A percentile compares a stretch with the other conserved stretches of the same genome.
Evolutionary conservation across 208 protist genomes (phyloP).

Genomic region (Crithidia thermophila): DNA sequence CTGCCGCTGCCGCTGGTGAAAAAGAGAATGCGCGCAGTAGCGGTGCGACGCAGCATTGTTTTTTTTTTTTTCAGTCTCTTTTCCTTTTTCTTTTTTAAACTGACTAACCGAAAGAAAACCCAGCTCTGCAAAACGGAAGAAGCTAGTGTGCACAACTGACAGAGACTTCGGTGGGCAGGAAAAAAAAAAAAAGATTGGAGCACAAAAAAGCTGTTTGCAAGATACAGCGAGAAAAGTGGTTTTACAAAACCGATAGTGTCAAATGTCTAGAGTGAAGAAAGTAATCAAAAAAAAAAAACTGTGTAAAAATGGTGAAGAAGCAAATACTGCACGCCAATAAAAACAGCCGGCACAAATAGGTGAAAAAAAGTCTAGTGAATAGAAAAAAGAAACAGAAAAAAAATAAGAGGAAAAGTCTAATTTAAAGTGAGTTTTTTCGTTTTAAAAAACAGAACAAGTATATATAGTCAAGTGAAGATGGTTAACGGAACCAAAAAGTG

Average conservation of each 20-base stretch:
- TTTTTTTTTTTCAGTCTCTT: background rate
- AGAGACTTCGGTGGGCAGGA: background rate
- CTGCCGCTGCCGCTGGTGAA: constrained; percentile 7
- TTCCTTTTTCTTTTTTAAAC: constrained; percentile 10
- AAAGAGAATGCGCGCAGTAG: background rate
- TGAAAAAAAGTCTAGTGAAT: background rate
- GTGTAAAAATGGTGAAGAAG: background rate
- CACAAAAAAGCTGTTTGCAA: constrained; percentile 6
- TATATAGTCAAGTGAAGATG: too few relatives aligned
- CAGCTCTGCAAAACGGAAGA: too few relatives aligned
- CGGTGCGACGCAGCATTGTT: constrained; percentile 18
- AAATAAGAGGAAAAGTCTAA: constrained; percentile 21
- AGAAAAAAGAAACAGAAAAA: background rate
- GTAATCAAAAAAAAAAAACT: background rate
- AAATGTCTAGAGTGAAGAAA: background rate
- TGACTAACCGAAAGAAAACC: too few relatives aligned
- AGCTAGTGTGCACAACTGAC: too few relatives aligned
- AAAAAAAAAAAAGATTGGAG: background rate
- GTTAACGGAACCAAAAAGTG: background rate
- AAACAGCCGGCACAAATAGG: too few relatives aligned
- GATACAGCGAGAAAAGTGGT: background rate
- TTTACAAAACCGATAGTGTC: constrained; percentile 9
- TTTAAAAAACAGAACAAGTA: constrained; percentile 5
- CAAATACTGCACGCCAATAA: background rate
- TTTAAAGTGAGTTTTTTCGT: background rate